phyloP scores from a whole-genome alignment of 164 flowering plant genomes.

The Akebia trifoliata region DNA sequence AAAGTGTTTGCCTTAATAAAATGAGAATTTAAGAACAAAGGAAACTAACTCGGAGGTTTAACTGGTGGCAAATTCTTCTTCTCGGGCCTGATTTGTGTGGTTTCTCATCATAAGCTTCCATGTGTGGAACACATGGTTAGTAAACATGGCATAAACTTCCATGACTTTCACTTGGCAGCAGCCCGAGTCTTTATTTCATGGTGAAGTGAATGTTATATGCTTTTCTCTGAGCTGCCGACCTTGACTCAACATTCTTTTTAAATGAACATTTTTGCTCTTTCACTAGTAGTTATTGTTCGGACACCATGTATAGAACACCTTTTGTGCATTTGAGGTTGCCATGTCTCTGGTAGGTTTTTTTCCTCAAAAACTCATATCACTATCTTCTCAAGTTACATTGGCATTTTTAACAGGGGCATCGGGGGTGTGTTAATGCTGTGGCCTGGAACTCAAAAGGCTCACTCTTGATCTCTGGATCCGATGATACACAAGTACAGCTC shows the following conservation, averaged over 20 bases:
- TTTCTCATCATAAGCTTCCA: no score
- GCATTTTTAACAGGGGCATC: slow-evolving; percentile 61
- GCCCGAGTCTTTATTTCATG: no score
- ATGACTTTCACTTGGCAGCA: no score
- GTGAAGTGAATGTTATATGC: no score
- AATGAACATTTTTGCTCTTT: background rate
- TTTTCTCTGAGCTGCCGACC: no score
- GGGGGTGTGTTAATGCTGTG: slow-evolving; percentile 83
- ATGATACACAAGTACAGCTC: slow-evolving; percentile 67
- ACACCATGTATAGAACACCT: background rate
- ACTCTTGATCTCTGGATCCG: slow-evolving; percentile 92
- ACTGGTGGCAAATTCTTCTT: background rate
- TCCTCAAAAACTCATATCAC: background rate
- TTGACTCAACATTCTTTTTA: background rate
- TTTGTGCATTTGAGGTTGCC: background rate
- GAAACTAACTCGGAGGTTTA: background rate
- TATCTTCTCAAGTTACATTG: slow-evolving; percentile 3
- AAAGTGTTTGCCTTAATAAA: no score
- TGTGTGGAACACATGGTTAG: no score
- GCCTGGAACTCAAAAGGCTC: slow-evolving; percentile 92
- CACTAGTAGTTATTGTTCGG: background rate
- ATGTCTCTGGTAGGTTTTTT: background rate
- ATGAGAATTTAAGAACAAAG: background rate
- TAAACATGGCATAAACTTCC: no score
- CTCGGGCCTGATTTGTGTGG: background rate